Evolutionary conservation across 73 alveolate genomes (phyloP).

Genomic region (Tetrahymena malaccensis): DNA sequence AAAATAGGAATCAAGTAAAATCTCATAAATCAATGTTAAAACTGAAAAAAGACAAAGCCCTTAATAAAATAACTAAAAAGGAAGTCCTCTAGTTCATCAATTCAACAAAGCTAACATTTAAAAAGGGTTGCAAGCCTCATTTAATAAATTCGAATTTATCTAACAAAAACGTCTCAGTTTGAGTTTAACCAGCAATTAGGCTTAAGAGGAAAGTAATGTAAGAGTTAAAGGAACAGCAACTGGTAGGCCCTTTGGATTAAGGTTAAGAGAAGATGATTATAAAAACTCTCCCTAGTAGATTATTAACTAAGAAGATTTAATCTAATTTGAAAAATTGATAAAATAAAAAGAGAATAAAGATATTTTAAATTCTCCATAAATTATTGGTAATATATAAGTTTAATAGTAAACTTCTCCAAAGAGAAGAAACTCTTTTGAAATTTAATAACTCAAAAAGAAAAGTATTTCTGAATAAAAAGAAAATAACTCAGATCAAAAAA

Average conservation of each 20-base stretch:
- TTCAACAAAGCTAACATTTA: not conserved
- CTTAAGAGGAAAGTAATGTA: not conserved
- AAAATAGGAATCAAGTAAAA: not conserved
- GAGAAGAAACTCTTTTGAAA: not conserved
- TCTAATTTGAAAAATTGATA: not conserved
- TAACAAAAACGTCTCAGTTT: not conserved
- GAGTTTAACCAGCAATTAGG: not conserved
- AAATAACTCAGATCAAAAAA: not conserved
- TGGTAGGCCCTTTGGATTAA: not conserved
- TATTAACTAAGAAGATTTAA: not conserved
- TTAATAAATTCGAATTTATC: not conserved
- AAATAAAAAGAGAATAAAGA: not conserved
- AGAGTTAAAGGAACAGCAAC: not conserved
- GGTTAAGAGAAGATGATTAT: not conserved
- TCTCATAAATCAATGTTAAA: no score
- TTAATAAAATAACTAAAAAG: not conserved
- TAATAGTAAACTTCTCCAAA: not conserved
- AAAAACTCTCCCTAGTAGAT: not conserved
- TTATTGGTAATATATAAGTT: not conserved
- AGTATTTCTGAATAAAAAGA: not conserved
- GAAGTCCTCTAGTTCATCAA: not conserved
- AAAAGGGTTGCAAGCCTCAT: not conserved
- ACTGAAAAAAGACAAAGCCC: not conserved
- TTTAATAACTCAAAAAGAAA: not conserved
- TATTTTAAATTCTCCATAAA: not conserved